A percentile compares a stretch with the other conserved stretches of the same genome.
Conservation (phyloP, 2,329 filamentous ascomycete species). For the Neofusicoccum sp. region DNA sequence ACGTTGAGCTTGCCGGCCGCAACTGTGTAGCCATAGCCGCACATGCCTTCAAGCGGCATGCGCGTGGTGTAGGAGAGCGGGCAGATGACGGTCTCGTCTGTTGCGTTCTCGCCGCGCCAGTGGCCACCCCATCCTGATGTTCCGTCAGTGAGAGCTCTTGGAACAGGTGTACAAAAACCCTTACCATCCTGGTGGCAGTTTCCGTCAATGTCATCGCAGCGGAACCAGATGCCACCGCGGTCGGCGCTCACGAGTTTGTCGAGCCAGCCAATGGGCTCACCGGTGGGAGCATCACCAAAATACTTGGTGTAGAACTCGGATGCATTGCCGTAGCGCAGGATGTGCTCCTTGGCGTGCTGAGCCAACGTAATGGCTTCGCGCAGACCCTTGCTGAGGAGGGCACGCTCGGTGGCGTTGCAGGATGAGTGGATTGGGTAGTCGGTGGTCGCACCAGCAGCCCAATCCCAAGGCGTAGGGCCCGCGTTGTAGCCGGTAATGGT, state of each 20-base stretch:
- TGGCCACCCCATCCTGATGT: conserved; percentile 62
- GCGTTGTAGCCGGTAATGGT: conserved; percentile 25
- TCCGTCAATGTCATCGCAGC: conserved; percentile 66
- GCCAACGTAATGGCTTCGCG: conserved; percentile 59
- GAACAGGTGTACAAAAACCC: neutral
- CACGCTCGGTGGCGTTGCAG: conserved; percentile 62
- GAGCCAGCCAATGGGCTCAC: conserved; percentile 61
- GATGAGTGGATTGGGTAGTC: conserved; percentile 59
- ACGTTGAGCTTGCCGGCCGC: conserved; percentile 55
- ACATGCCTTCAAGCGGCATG: conserved; percentile 58
- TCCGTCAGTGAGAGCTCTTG: neutral
- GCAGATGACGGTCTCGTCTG: conserved; percentile 68
- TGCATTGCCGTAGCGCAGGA: conserved; percentile 56
- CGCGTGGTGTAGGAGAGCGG: conserved; percentile 59
- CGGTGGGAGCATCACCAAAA: conserved; percentile 61
- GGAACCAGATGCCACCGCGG: conserved; percentile 58
- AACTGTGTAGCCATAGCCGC: conserved; percentile 62
- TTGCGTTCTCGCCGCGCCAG: conserved; percentile 64
- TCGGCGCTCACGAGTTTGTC: conserved; percentile 60
- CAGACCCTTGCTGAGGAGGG: conserved; percentile 57
- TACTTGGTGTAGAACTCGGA: conserved; percentile 64
- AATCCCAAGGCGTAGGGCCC: conserved; percentile 26
- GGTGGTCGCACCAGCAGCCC: conserved; percentile 39
- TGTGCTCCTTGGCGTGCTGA: conserved; percentile 61
- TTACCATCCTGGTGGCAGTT: conserved; percentile 53